Conservation (phyloP, 306 rosid species). For the Medicago ruthenica region DNA sequence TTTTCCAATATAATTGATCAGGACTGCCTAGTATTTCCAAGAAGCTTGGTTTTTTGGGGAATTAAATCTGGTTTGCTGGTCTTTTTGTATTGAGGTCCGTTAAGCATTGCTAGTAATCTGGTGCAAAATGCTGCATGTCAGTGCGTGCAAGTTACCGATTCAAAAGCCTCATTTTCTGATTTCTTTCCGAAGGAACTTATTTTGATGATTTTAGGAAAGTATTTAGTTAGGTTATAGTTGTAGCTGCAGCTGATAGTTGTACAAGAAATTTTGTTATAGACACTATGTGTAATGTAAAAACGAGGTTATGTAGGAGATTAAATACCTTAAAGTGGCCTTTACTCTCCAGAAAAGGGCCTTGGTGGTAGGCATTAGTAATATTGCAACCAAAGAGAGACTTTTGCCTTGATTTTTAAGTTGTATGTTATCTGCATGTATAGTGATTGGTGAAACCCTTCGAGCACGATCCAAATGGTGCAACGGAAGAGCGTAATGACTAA, state of each 20-base stretch:
- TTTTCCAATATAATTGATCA: slow-evolving; percentile 24
- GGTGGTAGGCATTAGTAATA: slow-evolving; percentile 2
- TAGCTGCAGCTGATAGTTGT: slow-evolving; percentile 40
- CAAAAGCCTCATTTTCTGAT: slow-evolving; percentile 35
- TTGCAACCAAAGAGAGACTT: slow-evolving; percentile 15
- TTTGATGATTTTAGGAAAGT: slow-evolving; percentile 28
- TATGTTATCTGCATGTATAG: slow-evolving; percentile 11
- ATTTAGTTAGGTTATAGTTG: slow-evolving; percentile 36
- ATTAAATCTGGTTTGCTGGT: slow-evolving; percentile 19
- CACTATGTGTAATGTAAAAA: slow-evolving; percentile 7
- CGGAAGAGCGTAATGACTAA: no score
- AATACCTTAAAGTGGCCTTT: slow-evolving; percentile 7
- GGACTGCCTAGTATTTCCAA: slow-evolving; percentile 16
- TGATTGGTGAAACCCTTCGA: background rate
- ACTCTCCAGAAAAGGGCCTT: background rate
- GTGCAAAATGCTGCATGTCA: slow-evolving; percentile 19
- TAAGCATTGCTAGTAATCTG: slow-evolving; percentile 27
- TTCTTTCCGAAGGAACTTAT: slow-evolving; percentile 1
- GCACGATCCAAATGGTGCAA: background rate
- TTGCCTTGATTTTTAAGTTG: slow-evolving; percentile 1
- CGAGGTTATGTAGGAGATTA: slow-evolving; percentile 17
- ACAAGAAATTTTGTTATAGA: slow-evolving; percentile 38
- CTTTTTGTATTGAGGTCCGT: slow-evolving; percentile 19
- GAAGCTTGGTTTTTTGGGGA: slow-evolving; percentile 33
- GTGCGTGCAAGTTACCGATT: slow-evolving; percentile 29